A percentile compares a stretch with the other conserved stretches of the same genome.
Evolutionary conservation across 345 rosid species (phyloP).

Genomic region (Populus tremula): DNA sequence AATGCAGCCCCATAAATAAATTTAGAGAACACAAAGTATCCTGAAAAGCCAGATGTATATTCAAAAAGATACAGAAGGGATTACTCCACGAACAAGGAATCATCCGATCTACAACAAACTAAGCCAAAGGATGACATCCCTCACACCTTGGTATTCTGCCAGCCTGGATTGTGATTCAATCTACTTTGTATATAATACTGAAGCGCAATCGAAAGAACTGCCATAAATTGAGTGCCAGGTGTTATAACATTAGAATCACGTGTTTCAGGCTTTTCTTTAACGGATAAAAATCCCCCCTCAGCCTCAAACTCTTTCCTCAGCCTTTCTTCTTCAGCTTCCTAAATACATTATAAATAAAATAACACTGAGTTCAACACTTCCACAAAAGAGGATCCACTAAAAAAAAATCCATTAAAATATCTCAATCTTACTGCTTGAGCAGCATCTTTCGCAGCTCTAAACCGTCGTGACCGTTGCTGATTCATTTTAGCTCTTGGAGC

Average conservation of each 20-base stretch:
- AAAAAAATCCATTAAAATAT: constrained; percentile 5
- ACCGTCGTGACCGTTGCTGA: constrained; percentile 93
- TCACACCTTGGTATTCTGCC: constrained; percentile 81
- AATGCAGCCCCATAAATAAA: constrained; percentile 58
- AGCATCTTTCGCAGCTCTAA: constrained; percentile 96
- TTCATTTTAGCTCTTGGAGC: constrained; percentile 99
- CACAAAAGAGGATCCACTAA: neutral
- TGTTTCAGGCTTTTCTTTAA: constrained; percentile 77
- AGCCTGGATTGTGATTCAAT: constrained; percentile 76
- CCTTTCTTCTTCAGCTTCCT: constrained; percentile 96
- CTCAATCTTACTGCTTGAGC: constrained; percentile 70
- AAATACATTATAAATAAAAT: constrained; percentile 12
- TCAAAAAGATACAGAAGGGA: constrained; percentile 42
- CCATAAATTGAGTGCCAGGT: constrained; percentile 97
- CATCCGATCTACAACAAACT: constrained; percentile 40
- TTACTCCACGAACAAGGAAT: constrained; percentile 52
- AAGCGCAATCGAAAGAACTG: constrained; percentile 78
- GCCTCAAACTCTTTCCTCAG: constrained; percentile 74
- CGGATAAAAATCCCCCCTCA: constrained; percentile 52
- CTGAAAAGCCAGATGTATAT: constrained; percentile 41
- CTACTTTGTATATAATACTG: constrained; percentile 85
- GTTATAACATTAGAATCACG: constrained; percentile 94
- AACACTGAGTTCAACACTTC: constrained; percentile 9
- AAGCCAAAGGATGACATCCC: constrained; percentile 23
- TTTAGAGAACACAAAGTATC: constrained; percentile 53